Percentiles rank a stretch among this genome's conserved stretches.
These are phyloP conservation scores for Cucurbitaria berberidis DNA, from an alignment of 2,329 filamentous ascomycete species.

Conservation along the genomic window DNA sequence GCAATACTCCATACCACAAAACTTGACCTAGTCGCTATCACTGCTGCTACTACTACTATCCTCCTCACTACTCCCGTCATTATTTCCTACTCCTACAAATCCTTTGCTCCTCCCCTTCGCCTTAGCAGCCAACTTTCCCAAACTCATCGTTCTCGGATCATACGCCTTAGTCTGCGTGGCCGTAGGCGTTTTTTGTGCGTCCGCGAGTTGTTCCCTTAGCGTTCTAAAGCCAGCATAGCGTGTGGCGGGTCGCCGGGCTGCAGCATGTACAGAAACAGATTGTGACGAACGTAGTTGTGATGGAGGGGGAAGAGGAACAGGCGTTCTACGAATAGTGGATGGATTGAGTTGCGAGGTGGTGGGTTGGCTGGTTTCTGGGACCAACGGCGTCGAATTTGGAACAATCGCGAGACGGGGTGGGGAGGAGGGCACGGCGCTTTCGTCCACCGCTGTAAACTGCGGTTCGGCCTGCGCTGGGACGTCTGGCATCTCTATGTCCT, in stretches of 20 bases:
- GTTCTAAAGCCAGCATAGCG: slow-evolving; percentile 17
- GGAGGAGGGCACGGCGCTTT: slow-evolving; percentile 14
- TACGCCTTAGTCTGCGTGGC: slow-evolving; percentile 10
- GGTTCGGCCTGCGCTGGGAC: neutral
- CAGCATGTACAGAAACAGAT: slow-evolving; percentile 13
- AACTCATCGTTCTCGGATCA: slow-evolving; percentile 16
- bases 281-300: slow-evolving; percentile 2
- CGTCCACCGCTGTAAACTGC: neutral
- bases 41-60: slow-evolving; percentile 16
- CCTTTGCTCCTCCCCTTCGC: neutral
- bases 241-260: slow-evolving; percentile 6
- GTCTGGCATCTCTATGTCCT: slow-evolving; percentile 15
- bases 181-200: slow-evolving; percentile 10
- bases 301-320: slow-evolving; percentile 11
- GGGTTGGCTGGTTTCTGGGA: slow-evolving; percentile 11
- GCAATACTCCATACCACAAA: neutral
- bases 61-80: slow-evolving; percentile 13
- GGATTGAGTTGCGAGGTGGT: slow-evolving; percentile 10
- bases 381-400: slow-evolving; percentile 5
- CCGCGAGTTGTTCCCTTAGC: slow-evolving; percentile 19
- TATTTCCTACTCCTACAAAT: neutral
- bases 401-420: slow-evolving; percentile 11
- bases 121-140: slow-evolving; percentile 9
- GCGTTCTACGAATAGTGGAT: slow-evolving; percentile 3
- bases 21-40: slow-evolving; percentile 7